Evolutionary conservation across 331 rosid genomes (phyloP).

Genomic region (Malus hybrid): DNA sequence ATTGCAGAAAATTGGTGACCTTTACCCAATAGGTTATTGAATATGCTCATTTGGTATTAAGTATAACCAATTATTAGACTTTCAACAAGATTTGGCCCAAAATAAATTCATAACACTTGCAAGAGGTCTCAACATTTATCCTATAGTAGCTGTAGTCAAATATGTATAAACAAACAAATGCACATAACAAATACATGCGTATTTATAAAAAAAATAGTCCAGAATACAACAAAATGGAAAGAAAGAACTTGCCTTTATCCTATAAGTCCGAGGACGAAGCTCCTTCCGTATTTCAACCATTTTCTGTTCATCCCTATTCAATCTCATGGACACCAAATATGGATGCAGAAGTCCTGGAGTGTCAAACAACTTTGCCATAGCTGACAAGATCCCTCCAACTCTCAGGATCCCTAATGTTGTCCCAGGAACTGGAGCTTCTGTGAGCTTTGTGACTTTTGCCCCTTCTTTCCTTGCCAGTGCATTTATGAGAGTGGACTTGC

Average conservation of each 20-base stretch:
- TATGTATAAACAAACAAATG: neutral
- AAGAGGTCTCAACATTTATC: neutral
- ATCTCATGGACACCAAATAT: constrained; percentile 70
- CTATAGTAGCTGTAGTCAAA: neutral
- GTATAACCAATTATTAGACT: neutral
- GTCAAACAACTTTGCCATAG: constrained; percentile 86
- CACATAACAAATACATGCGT: neutral
- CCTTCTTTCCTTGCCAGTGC: constrained; percentile 63
- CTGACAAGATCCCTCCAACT: constrained; percentile 82
- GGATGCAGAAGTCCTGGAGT: constrained; percentile 92
- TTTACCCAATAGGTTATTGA: neutral
- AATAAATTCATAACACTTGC: neutral
- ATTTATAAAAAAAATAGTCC: neutral
- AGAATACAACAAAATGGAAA: neutral
- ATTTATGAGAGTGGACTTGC: constrained; percentile 93
- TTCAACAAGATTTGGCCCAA: neutral
- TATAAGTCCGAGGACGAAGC: constrained; percentile 70
- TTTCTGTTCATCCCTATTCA: constrained; percentile 81
- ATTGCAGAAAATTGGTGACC: neutral
- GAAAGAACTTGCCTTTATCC: constrained; percentile 63
- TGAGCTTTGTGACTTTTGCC: constrained; percentile 69
- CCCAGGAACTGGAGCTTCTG: constrained; percentile 94
- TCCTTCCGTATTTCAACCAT: constrained; percentile 91
- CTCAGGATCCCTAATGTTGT: constrained; percentile 87
- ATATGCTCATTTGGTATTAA: neutral